These are phyloP conservation scores for Melampsora larici-populina DNA, from an alignment of 1,284 basidiomycete species.

Conservation along the genomic window DNA sequence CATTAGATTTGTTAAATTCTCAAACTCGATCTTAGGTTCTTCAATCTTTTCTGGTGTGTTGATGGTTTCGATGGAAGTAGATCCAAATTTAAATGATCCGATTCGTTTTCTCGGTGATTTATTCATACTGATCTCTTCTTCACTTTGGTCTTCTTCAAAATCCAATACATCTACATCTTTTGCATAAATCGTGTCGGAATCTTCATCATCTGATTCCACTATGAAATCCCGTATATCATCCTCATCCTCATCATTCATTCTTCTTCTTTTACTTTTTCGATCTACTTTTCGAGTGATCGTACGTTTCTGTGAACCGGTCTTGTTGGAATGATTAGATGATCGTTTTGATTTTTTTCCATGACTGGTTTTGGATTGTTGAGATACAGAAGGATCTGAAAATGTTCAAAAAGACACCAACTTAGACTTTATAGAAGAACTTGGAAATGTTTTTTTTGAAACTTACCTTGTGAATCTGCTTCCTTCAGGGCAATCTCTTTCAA, in stretches of 20 bases:
- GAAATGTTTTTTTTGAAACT: not conserved
- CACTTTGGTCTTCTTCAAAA: not conserved
- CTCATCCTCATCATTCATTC: conserved; percentile 50
- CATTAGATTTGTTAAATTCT: conserved; percentile 71
- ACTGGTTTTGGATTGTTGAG: conserved; percentile 28
- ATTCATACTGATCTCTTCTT: not conserved
- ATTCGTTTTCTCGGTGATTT: conserved; percentile 15
- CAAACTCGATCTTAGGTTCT: conserved; percentile 13
- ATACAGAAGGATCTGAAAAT: conserved; percentile 30
- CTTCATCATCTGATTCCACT: conserved; percentile 45
- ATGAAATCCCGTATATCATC: conserved; percentile 45
- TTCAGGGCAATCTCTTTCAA: conserved; percentile 67
- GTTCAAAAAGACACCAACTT: conserved; percentile 40
- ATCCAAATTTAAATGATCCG: not conserved
- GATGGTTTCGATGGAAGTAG: not conserved
- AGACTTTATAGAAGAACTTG: conserved; percentile 17
- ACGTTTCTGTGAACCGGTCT: conserved; percentile 16
- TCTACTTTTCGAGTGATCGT: conserved; percentile 51
- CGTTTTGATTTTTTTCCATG: conserved; percentile 11
- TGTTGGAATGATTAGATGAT: conserved; percentile 39
- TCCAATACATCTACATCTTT: not conserved
- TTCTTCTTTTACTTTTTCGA: conserved; percentile 47
- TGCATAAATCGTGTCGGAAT: conserved; percentile 41
- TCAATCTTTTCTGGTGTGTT: not conserved
- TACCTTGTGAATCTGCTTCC: conserved; percentile 52